Evolutionary conservation across 179 eudicot genomes (phyloP).

Genomic region (Sideroxylon spinosum): DNA sequence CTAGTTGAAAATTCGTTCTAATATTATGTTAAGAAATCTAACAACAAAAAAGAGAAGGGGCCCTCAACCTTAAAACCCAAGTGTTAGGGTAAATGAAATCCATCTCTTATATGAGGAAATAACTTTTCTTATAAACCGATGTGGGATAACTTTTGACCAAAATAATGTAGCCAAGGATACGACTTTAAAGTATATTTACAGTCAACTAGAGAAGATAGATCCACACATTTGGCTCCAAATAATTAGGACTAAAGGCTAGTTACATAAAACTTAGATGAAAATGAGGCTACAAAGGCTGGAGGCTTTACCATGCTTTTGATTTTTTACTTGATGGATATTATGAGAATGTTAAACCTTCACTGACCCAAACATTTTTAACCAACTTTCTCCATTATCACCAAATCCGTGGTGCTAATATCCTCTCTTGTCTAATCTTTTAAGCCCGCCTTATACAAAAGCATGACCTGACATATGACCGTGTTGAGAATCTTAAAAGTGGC

Average conservation of each 20-base stretch:
- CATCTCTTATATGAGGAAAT: no score
- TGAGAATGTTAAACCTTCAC: not conserved
- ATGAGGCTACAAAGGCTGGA: not conserved
- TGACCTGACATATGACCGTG: not conserved
- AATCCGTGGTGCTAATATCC: not conserved
- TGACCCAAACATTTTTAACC: not conserved
- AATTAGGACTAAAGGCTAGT: not conserved
- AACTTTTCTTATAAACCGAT: no score
- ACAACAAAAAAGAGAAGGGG: no score
- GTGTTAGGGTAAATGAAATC: no score
- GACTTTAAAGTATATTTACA: not conserved
- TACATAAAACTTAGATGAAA: not conserved
- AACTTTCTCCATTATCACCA: not conserved
- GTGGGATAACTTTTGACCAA: not conserved
- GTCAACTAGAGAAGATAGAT: constrained; percentile 10
- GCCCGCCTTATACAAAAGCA: not conserved
- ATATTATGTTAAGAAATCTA: no score
- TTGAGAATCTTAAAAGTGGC: not conserved
- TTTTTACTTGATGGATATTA: not conserved
- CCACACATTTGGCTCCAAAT: not conserved
- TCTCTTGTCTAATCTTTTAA: not conserved
- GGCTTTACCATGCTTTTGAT: not conserved
- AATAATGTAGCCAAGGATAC: not conserved
- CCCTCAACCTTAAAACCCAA: no score
- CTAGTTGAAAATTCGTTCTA: no score